phyloP scores from a whole-genome alignment of 768 basidiomycete genomes.

The Saitozyma podzolica region DNA sequence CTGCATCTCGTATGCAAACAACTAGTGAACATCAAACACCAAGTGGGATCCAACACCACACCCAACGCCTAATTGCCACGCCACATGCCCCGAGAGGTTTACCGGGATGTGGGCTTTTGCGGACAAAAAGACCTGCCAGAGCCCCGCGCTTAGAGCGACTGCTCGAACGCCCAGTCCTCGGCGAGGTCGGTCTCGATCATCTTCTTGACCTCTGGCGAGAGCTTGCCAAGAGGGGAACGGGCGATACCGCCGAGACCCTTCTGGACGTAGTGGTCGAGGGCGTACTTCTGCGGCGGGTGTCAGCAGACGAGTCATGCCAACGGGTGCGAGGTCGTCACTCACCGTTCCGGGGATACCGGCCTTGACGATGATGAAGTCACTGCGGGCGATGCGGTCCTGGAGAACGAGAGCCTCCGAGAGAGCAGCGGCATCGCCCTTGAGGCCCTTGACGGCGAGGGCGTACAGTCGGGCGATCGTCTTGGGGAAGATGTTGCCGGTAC shows the following conservation, averaged over 20 bases:
- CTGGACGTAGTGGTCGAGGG: slow-evolving; percentile 49
- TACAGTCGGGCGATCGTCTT: slow-evolving; percentile 55
- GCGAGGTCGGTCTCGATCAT: slow-evolving; percentile 50
- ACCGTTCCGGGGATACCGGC: slow-evolving; percentile 50
- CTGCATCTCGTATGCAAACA: no score
- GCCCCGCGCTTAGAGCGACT: slow-evolving; percentile 18
- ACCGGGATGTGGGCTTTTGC: no score
- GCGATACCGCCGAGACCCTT: slow-evolving; percentile 50
- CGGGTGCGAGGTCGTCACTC: slow-evolving; percentile 2
- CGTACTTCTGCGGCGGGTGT: slow-evolving; percentile 42
- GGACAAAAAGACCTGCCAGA: no score
- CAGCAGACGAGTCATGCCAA: neutral
- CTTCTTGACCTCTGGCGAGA: slow-evolving; percentile 43
- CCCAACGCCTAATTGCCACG: no score
- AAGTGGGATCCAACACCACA: no score
- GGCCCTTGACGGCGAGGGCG: slow-evolving; percentile 44
- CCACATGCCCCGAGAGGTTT: no score
- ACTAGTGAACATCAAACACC: no score
- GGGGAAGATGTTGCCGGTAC: slow-evolving; percentile 54
- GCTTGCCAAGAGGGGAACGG: slow-evolving; percentile 48
- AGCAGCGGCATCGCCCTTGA: slow-evolving; percentile 46
- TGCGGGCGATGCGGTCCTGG: slow-evolving; percentile 51
- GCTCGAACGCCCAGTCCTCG: slow-evolving; percentile 49
- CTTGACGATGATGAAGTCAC: slow-evolving; percentile 54
- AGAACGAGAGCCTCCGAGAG: slow-evolving; percentile 49